Conservation (phyloP, 352 stramenopile genomes). For the Phytopythium cucurbitacearum region DNA sequence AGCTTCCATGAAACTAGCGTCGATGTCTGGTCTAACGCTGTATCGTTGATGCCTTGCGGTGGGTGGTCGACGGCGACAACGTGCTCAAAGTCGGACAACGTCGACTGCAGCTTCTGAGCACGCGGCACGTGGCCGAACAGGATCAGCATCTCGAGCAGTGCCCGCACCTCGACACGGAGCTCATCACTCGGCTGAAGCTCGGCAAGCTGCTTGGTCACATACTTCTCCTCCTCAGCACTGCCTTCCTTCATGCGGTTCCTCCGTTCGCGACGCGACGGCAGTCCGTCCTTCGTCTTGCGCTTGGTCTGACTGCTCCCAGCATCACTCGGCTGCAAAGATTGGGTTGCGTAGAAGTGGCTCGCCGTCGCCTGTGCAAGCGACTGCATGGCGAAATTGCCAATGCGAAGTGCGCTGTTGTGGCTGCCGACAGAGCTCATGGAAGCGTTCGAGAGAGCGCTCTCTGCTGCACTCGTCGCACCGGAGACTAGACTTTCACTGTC, state of each 20-base stretch:
- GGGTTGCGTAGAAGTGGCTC: slow-evolving; percentile 71
- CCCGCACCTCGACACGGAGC: slow-evolving; percentile 27
- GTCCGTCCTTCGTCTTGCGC: slow-evolving; percentile 32
- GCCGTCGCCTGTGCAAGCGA: slow-evolving; percentile 46
- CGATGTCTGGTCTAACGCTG: too few relatives aligned
- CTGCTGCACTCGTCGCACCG: slow-evolving; percentile 38
- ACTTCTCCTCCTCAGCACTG: slow-evolving; percentile 61
- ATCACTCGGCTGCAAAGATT: slow-evolving; percentile 24
- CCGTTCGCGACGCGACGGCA: slow-evolving; percentile 43
- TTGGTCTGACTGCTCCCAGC: slow-evolving; percentile 26
- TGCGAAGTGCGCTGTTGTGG: slow-evolving; percentile 64
- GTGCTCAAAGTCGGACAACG: slow-evolving; percentile 38
- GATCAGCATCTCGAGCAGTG: slow-evolving; percentile 49
- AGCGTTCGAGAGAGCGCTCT: slow-evolving; percentile 57
- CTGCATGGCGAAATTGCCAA: slow-evolving; percentile 71
- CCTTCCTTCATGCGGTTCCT: slow-evolving; percentile 66
- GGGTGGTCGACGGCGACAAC: slow-evolving; percentile 13
- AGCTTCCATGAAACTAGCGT: too few relatives aligned
- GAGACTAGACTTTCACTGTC: slow-evolving; percentile 39
- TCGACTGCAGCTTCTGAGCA: slow-evolving; percentile 39
- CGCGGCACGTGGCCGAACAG: slow-evolving; percentile 35
- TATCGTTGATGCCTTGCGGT: background rate
- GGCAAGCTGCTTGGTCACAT: slow-evolving; percentile 44
- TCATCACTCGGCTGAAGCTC: slow-evolving; percentile 31
- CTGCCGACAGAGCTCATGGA: slow-evolving; percentile 72